A percentile compares a stretch with the other conserved stretches of the same genome.
Conservation (phyloP, 495 filamentous ascomycete species). For the Bathelium albidoporum region DNA sequence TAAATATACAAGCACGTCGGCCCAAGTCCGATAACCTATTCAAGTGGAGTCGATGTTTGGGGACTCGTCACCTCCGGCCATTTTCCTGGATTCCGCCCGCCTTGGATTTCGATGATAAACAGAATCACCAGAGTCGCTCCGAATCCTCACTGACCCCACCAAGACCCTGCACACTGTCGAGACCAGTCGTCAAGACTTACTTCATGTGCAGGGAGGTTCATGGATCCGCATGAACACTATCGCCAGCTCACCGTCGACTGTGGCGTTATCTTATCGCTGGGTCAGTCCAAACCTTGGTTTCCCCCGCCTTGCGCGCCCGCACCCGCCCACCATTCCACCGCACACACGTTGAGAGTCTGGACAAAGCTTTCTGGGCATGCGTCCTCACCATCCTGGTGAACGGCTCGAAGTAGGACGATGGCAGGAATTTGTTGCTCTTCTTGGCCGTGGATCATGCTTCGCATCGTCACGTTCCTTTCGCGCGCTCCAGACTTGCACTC, state of each 20-base stretch:
- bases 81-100: neutral
- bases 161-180: neutral
- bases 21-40: neutral
- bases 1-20: neutral
- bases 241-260: neutral
- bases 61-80: neutral
- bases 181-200: slow-evolving; percentile 1
- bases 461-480: neutral
- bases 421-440: neutral
- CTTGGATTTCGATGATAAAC: neutral
- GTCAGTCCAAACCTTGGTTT: neutral
- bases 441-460: neutral
- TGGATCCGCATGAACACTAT: neutral
- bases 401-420: neutral
- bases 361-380: neutral
- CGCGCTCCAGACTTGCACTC: neutral
- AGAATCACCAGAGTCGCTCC: neutral
- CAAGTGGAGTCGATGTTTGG: neutral
- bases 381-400: neutral
- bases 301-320: neutral
- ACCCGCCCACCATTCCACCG: neutral
- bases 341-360: too few species aligned
- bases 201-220: neutral
- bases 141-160: neutral
- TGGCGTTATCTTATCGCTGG: neutral